Evolutionary conservation across 202 grass and related monocot species (phyloP).

Genomic region (Hordeum pubiflorum): DNA sequence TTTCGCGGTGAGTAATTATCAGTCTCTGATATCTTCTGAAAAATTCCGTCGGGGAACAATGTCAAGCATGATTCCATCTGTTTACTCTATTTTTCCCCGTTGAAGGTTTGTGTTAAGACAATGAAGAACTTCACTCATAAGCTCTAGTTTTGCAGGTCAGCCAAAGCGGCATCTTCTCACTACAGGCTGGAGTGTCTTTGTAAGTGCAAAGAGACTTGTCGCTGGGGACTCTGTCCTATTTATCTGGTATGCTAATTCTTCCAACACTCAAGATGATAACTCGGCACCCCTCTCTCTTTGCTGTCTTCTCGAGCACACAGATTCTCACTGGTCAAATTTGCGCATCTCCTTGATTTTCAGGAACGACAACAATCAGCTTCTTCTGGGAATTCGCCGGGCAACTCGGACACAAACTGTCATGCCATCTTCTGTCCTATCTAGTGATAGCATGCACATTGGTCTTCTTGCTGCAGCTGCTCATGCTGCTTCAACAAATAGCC

Average conservation of each 20-base stretch:
- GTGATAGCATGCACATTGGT: constrained; percentile 98
- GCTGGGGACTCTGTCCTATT: constrained; percentile 96
- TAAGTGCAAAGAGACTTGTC: constrained; percentile 91
- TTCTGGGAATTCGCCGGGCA: constrained; percentile 88
- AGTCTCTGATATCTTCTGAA: neutral
- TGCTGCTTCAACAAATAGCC: constrained; percentile 91
- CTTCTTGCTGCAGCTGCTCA: constrained; percentile 96
- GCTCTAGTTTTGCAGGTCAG: constrained; percentile 62
- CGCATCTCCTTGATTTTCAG: constrained; percentile 34
- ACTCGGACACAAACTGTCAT: constrained; percentile 86
- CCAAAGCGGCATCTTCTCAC: constrained; percentile 97
- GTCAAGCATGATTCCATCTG: neutral
- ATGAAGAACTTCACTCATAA: neutral
- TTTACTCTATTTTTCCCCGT: neutral
- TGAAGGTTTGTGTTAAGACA: neutral
- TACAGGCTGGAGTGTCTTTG: constrained; percentile 96
- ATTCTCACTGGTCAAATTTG: neutral
- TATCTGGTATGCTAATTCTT: constrained; percentile 59
- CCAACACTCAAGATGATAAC: neutral
- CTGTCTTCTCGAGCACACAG: neutral
- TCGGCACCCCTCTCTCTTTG: neutral
- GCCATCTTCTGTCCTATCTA: constrained; percentile 97
- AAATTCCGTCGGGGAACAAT: neutral
- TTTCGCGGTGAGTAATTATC: constrained; percentile 58
- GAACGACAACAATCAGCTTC: constrained; percentile 96